phyloP scores from a whole-genome alignment of 179 eudicot species.

The Sideroxylon spinosum region DNA sequence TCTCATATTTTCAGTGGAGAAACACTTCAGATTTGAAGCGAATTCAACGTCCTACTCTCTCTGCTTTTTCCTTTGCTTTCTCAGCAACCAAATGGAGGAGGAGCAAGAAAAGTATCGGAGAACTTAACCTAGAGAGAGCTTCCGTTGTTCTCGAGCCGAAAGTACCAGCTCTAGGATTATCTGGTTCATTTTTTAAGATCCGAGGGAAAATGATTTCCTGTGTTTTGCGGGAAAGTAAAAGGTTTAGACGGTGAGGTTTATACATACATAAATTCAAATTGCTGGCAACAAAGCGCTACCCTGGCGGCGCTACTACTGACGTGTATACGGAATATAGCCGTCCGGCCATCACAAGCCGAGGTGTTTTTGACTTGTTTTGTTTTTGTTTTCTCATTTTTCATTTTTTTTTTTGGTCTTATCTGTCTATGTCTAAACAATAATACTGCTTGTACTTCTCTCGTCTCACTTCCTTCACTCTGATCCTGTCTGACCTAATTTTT shows the following conservation, averaged over 20 bases:
- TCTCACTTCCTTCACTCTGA: too few species aligned
- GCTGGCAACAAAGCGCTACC: not conserved
- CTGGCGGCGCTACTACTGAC: not conserved
- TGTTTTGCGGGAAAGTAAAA: not conserved
- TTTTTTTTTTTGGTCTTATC: too few species aligned
- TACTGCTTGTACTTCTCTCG: too few species aligned
- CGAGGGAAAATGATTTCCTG: too few species aligned
- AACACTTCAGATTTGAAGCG: not conserved
- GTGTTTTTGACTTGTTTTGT: not conserved
- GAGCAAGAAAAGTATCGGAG: not conserved
- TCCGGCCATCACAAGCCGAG: not conserved
- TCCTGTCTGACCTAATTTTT: too few species aligned
- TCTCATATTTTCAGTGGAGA: not conserved
- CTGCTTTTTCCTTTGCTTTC: too few species aligned
- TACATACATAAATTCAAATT: not conserved
- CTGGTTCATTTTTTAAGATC: not conserved
- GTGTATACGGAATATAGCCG: not conserved
- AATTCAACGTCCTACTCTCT: not conserved
- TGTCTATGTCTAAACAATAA: too few species aligned
- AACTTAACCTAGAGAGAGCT: not conserved
- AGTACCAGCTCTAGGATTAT: not conserved
- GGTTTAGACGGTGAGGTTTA: conserved; percentile 6
- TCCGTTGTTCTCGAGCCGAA: not conserved
- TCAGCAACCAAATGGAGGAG: not conserved
- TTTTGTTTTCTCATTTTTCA: too few species aligned